A percentile compares a stretch with the other conserved stretches of the same genome.
Evolutionary conservation across 2,329 filamentous ascomycete genomes (phyloP).

Genomic region (Talaromyces sp.): DNA sequence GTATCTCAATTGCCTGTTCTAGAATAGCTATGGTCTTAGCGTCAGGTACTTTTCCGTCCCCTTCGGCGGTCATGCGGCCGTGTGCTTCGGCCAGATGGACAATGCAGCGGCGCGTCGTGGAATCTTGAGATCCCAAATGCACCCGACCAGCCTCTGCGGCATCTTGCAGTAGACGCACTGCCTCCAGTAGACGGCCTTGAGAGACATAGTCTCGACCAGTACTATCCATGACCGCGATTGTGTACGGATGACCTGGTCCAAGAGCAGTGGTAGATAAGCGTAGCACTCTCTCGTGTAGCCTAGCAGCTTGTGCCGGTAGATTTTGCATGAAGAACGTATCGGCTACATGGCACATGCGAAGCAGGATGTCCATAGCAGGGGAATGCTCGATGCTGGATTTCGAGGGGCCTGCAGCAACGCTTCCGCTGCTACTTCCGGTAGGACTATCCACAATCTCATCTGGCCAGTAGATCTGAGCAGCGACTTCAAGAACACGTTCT

Average conservation of each 20-base stretch:
- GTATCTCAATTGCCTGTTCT: slow-evolving; percentile 16
- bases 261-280: slow-evolving; percentile 17
- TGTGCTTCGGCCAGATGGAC: slow-evolving; percentile 19
- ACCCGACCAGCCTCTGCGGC: slow-evolving; percentile 19
- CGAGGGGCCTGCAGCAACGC: background rate
- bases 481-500: slow-evolving; percentile 15
- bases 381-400: slow-evolving; percentile 2
- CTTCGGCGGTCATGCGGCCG: slow-evolving; percentile 19
- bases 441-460: background rate
- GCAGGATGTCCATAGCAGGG: slow-evolving; percentile 16
- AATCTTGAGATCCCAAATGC: slow-evolving; percentile 17
- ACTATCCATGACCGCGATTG: slow-evolving; percentile 20
- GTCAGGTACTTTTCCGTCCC: slow-evolving; percentile 15
- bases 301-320: slow-evolving; percentile 10
- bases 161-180: slow-evolving; percentile 19
- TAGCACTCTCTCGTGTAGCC: slow-evolving; percentile 18
- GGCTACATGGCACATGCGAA: slow-evolving; percentile 18
- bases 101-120: slow-evolving; percentile 19
- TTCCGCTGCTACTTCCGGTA: background rate
- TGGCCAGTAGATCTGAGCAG: slow-evolving; percentile 13
- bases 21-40: slow-evolving; percentile 12
- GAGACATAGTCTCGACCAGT: slow-evolving; percentile 20
- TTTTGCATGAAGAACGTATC: slow-evolving; percentile 18
- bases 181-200: slow-evolving; percentile 17
- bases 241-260: slow-evolving; percentile 19